These are phyloP conservation scores for Alternaria sp. DNA, from an alignment of 2,329 filamentous ascomycete species.

Conservation along the genomic window DNA sequence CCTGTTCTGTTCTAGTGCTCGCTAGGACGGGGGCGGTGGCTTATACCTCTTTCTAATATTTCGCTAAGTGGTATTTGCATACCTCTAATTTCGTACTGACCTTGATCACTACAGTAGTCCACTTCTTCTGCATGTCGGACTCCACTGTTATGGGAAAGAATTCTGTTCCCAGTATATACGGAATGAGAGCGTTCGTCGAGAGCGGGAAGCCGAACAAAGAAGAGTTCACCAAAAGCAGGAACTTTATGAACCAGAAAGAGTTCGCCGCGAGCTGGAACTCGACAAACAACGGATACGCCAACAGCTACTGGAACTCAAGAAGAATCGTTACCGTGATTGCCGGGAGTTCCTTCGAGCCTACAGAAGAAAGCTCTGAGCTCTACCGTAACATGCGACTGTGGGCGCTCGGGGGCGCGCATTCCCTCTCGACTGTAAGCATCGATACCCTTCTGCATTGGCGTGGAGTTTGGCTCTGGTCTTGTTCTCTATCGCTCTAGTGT, in stretches of 20 bases:
- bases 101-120: conserved; percentile 9
- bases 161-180: not conserved
- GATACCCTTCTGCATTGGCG: conserved; percentile 7
- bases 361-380: not conserved
- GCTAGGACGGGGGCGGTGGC: not conserved
- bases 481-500: not conserved
- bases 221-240: not conserved
- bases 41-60: conserved; percentile 2
- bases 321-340: not conserved
- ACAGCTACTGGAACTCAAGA: not conserved
- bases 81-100: conserved; percentile 15
- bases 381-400: not conserved
- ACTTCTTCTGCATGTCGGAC: not conserved
- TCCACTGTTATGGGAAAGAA: not conserved
- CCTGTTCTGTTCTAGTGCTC: not conserved
- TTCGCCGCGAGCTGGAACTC: not conserved
- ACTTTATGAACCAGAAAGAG: not conserved
- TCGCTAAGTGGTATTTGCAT: conserved; percentile 7
- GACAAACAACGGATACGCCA: not conserved
- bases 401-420: not conserved
- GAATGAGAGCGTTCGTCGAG: not conserved
- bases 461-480: conserved; percentile 9
- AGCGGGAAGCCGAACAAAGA: not conserved
- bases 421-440: conserved; percentile 10
- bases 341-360: not conserved